Base-by-base conservation (phyloP, 768 basidiomycete genomes). In the Naematelia aurantialba region DNA sequence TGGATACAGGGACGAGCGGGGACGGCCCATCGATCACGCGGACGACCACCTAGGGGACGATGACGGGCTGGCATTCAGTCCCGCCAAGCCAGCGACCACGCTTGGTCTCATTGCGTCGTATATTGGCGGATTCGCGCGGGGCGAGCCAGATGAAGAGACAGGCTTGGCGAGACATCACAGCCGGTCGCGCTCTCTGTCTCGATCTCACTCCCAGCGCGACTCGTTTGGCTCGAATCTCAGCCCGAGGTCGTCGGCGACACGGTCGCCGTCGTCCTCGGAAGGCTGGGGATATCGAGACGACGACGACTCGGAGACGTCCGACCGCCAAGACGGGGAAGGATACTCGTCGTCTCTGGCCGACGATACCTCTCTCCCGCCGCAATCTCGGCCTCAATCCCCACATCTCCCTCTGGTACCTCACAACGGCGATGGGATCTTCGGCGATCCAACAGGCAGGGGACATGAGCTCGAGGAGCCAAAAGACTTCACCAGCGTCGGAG, bases 351-450 rank as follows among this genome's bases (percentile, higher is more conserved):
- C 76, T 27, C 51, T 73, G 50, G 70, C 75, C 17, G 73, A 76
- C 60, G 76, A 76, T 51, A 76, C 75, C 10, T 76, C 75, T 1
- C 63, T 76, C 10, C 75, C 73, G n/a, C 76, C 74, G 2, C 74
- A 77, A 59, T 78, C 76, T 0, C 60, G 76, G 50, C 75, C 77
- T 5, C 60, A 65, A 5, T 78, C 77, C 0, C 77, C 77, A 5
- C 51, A 67, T 26, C 66, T 76, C 29, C 76, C 76, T 1, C 56
- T 77, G 2, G 55, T 76, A 10, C 76, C 74, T 3, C 63, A 68
- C 17, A 47, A 55, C 3, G 60, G 64, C 12, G 73, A 74, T 50
- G 73, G 63, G 11, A 74, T 75, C 55, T 76, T 74, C 62, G 75
- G 74, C 10, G 76, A 74, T 22, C 66, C 67, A 11, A 42, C 63